Evolutionary conservation across 2,329 filamentous ascomycete genomes (phyloP).

Genomic region (Tolypocladium paradoxum): DNA sequence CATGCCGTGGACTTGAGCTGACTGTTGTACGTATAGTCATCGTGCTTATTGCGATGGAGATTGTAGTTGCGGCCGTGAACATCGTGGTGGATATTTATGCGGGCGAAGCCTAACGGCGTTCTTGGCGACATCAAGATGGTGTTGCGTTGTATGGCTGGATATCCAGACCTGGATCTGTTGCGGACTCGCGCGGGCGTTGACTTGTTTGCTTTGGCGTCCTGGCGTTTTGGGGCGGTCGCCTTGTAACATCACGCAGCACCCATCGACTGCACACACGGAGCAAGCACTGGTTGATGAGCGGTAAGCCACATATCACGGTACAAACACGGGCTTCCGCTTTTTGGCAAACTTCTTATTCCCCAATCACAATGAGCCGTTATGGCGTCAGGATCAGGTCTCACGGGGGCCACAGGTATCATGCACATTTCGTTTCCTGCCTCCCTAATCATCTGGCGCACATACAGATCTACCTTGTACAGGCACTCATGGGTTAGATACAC

Average conservation of each 20-base stretch:
- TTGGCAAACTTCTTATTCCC: no score
- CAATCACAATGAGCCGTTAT: no score
- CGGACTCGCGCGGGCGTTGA: background rate
- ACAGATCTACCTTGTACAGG: background rate
- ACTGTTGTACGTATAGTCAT: constrained; percentile 52
- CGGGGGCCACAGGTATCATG: background rate
- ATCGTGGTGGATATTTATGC: constrained; percentile 89
- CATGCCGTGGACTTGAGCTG: background rate
- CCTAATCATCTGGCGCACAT: background rate
- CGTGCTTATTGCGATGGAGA: constrained; percentile 89
- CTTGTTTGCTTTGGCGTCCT: background rate
- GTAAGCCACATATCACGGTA: background rate
- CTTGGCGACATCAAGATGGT: background rate
- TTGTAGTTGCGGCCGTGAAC: constrained; percentile 84
- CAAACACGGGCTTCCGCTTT: background rate
- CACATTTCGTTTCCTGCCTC: background rate
- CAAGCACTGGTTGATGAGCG: background rate
- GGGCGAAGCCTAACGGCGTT: constrained; percentile 13
- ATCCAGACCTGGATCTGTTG: background rate
- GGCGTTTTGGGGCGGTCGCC: background rate
- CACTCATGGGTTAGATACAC: background rate
- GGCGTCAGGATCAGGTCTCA: background rate
- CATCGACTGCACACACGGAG: background rate
- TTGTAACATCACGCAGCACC: background rate
- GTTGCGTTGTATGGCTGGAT: background rate